Base-by-base conservation (phyloP, 495 filamentous ascomycete genomes). In the Amorphotheca resinae region DNA sequence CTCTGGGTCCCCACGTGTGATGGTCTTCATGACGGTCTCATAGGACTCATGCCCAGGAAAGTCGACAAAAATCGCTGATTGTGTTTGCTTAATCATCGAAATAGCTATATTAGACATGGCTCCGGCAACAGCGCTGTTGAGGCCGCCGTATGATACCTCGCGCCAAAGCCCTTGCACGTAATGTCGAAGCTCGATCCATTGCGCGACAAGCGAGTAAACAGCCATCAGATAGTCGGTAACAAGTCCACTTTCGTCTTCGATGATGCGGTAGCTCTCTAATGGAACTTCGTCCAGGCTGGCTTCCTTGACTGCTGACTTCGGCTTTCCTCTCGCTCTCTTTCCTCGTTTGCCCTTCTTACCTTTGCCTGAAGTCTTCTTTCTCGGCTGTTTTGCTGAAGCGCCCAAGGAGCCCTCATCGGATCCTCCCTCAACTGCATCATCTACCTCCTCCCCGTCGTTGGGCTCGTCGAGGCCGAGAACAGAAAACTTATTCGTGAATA, bases 51-150 rank as follows among this genome's bases (percentile, higher is more conserved):
- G 53, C 0, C 58, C 62, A 37, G 62, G 60, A 34, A 70, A 72
- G 45, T 67, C 59, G 33, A 60, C 40, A 44, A 60, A 63, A 14
- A 69, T 63, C 9, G 41, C 48, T 5, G 58, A 44, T 35, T 59
- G 55, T 18, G 56, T 41, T 23, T 55, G 51, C 34, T 64, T 56
- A 38, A 71, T 44, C 53, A 65, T 62, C 15, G 46, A 36, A 30
- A 66, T 51, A 33, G 66, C 62, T 8, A 65, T 25, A 38, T 65
- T 66, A 23, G 59, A 66, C 16, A 68, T 9, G 3, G 62, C 51
- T 2, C 60, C 66, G 18, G 68, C 68, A 23, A 67, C 59, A 4
- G 65, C 69, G 26, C 46, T 57, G 42, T 72, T 72, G 21, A 71
- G 52, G 5, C 53, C 58, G 1, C 58, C 46, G 48, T 68, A 65